A percentile compares a stretch with the other conserved stretches of the same genome.
Evolutionary conservation across 139 green algal genomes (phyloP).

Genomic region (Ulvella scutata): DNA sequence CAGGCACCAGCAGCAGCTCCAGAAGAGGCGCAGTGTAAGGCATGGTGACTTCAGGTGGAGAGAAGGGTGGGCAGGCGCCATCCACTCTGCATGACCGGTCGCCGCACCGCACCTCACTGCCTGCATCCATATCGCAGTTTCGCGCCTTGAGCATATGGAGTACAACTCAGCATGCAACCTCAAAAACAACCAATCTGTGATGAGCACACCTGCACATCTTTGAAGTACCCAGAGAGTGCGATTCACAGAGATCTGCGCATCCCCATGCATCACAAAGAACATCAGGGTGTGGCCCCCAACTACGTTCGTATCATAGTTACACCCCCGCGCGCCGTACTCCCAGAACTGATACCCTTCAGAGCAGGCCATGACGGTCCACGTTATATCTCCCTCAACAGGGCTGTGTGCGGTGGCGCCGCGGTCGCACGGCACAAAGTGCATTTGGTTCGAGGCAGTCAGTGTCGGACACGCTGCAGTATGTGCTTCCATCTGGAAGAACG

Average conservation of each 20-base stretch:
- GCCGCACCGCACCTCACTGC: neutral
- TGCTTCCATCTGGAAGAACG: neutral
- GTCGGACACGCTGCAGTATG: neutral
- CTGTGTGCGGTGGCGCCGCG: neutral
- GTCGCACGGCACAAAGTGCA: neutral
- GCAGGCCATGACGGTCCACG: neutral
- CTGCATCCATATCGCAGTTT: too few relatives aligned
- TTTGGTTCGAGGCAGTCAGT: constrained; percentile 3
- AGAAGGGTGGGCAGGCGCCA: neutral
- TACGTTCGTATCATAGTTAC: neutral
- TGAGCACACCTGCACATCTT: too few relatives aligned
- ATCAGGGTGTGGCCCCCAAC: neutral
- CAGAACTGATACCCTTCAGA: neutral
- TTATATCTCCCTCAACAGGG: neutral
- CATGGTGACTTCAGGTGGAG: neutral
- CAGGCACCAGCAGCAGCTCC: neutral
- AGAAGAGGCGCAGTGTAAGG: neutral
- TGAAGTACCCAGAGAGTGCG: constrained; percentile 2
- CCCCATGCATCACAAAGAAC: neutral
- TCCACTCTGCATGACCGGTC: neutral
- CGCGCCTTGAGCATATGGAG: too few relatives aligned
- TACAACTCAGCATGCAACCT: too few relatives aligned
- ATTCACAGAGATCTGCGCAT: neutral
- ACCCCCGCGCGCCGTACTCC: neutral
- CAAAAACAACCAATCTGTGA: too few relatives aligned